These are phyloP conservation scores for Cladosporium cucumerinum DNA, from an alignment of 2,329 filamentous ascomycete species.

Conservation along the genomic window DNA sequence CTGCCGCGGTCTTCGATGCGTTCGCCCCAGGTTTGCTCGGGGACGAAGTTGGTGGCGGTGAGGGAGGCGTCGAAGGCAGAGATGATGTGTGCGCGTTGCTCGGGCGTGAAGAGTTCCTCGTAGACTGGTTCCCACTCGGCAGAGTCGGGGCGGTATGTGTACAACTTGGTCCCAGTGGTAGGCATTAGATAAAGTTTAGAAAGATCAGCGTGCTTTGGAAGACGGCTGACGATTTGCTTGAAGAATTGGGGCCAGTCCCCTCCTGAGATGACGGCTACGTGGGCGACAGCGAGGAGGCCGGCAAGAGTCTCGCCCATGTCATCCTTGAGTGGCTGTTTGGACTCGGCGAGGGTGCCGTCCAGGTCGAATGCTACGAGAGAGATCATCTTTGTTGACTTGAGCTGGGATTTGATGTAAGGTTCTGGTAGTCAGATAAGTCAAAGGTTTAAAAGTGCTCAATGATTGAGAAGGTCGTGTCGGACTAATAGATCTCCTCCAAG, in stretches of 20 bases:
- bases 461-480: neutral
- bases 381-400: constrained; percentile 29
- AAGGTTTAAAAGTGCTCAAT: neutral
- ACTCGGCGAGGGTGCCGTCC: constrained; percentile 38
- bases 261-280: constrained; percentile 43
- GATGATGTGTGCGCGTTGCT: constrained; percentile 20
- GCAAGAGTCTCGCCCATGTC: constrained; percentile 36
- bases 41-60: constrained; percentile 37
- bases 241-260: constrained; percentile 45
- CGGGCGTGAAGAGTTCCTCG: constrained; percentile 40
- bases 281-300: constrained; percentile 37
- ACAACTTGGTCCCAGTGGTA: constrained; percentile 43
- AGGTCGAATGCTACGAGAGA: constrained; percentile 39
- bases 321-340: constrained; percentile 37
- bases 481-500: neutral
- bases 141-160: constrained; percentile 28
- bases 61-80: constrained; percentile 36
- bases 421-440: neutral
- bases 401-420: neutral
- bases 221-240: constrained; percentile 40
- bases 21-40: constrained; percentile 40
- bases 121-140: constrained; percentile 35
- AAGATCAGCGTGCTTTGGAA: constrained; percentile 36
- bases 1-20: constrained; percentile 43
- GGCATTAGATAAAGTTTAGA: constrained; percentile 44